These are phyloP conservation scores for Helenozyma baotianmanensis DNA, from an alignment of 805 yeast genomes.

Conservation along the genomic window DNA sequence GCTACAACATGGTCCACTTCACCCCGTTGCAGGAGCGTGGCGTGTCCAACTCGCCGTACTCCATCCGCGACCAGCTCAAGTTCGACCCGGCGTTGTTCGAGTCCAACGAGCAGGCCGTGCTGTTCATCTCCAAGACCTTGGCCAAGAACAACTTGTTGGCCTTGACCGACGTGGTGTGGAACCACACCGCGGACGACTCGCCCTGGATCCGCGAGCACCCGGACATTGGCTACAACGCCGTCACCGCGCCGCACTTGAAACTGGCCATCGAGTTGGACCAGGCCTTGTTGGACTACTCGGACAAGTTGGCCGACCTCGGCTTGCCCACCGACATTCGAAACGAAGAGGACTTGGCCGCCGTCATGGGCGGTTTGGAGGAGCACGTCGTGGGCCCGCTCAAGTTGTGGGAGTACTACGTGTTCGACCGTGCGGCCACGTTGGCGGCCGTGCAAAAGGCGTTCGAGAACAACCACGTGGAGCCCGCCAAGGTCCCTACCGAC, in stretches of 20 bases:
- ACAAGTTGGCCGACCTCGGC: slow-evolving; percentile 49
- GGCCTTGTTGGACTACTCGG: slow-evolving; percentile 62
- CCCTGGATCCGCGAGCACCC: slow-evolving; percentile 82
- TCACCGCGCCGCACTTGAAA: slow-evolving; percentile 83
- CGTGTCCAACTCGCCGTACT: slow-evolving; percentile 86
- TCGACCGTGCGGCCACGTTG: slow-evolving; percentile 48
- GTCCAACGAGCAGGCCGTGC: slow-evolving; percentile 47
- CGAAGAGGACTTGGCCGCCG: slow-evolving; percentile 49
- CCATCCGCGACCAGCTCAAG: slow-evolving; percentile 77
- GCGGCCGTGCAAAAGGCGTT: slow-evolving; percentile 35
- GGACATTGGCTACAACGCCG: slow-evolving; percentile 80
- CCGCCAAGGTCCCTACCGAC: slow-evolving; percentile 41
- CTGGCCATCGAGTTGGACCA: slow-evolving; percentile 83
- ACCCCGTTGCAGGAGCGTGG: slow-evolving; percentile 93
- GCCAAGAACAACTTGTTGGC: slow-evolving; percentile 60
- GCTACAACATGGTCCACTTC: slow-evolving; percentile 94
- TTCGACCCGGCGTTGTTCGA: slow-evolving; percentile 69
- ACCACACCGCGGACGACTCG: slow-evolving; percentile 92
- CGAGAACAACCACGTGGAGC: slow-evolving; percentile 17
- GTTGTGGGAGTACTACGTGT: slow-evolving; percentile 86
- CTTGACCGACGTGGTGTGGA: slow-evolving; percentile 88
- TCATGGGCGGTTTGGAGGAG: slow-evolving; percentile 64
- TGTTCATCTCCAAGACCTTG: slow-evolving; percentile 48
- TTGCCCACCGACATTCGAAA: slow-evolving; percentile 54
- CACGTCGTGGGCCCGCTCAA: slow-evolving; percentile 64